Evolutionary conservation across 2,329 filamentous ascomycete species (phyloP), one percentile per base, ranked within the genome.

Genomic region (Epichloe gansuensis): DNA sequence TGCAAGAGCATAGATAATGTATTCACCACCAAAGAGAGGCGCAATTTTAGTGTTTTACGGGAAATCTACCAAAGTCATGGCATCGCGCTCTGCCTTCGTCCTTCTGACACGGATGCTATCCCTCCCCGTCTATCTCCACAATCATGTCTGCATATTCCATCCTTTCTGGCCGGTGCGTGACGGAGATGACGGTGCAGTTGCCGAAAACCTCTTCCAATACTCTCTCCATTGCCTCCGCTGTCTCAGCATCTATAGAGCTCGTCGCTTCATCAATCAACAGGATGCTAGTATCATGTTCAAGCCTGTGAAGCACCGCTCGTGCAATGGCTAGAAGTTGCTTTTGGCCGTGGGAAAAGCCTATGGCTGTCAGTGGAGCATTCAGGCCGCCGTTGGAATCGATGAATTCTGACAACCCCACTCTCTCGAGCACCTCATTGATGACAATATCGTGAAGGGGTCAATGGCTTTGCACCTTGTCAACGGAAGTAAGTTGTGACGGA

Each of bases 321-420:
- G 53, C 54, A 4, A 59, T 54, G 12, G 53, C 54, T 11, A 58
- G 25, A 2, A 58, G 52, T 50, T 58, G 58, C 48, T 53, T 54
- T 41, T 60, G 52, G 1, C 58, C 56, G 9, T 48, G 45, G 7
- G 53, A 58, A 25, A 59, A 28, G 2, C 46, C 35, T 28, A 56
- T 23, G 4, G 51, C 35, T 13, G 55, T 48, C 6, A 60, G 44
- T 0, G 55, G 51, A 3, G 43, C 48, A 35, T 55, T 41, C 1
- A 61, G 51, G 3, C 58, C 52, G 4, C 55, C 57, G 0, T 17
- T 43, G 0, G 53, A 41, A 3, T 42, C 48, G 15, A 58, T 46
- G 8, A 35, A 21, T 3, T 51, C 35, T 48, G 45, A 54, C 1
- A 60, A 51, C 5, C 56, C 57, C 8, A 60, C 57, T 3, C 53